A percentile compares a stretch with the other conserved stretches of the same genome.
Evolutionary conservation across 225 moss, liverwort and hornwort species (phyloP).

Genomic region (Antitrichia curtipendula): DNA sequence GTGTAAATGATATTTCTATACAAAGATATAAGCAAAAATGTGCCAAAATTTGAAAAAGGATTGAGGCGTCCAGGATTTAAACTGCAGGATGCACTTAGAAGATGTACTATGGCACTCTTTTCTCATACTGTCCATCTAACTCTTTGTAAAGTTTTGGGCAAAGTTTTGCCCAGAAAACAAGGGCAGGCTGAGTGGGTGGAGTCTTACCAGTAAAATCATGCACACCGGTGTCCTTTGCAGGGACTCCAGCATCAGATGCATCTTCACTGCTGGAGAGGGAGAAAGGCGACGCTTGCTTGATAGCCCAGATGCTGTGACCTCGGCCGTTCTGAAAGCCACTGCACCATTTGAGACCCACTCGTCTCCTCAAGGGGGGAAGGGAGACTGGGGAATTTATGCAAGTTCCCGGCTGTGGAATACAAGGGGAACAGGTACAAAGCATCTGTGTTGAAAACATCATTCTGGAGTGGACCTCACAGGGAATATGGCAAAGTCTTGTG

Average conservation of each 20-base stretch:
- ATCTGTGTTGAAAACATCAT: not conserved
- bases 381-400: not conserved
- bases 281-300: not conserved
- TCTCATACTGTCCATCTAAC: too few relatives aligned
- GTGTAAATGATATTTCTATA: too few relatives aligned
- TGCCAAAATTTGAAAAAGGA: too few relatives aligned
- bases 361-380: not conserved
- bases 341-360: not conserved
- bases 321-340: not conserved
- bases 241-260: not conserved
- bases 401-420: not conserved
- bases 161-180: too few relatives aligned
- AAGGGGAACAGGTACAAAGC: rapidly evolving
- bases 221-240: not conserved
- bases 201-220: not conserved
- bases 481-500: not conserved
- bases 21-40: too few relatives aligned
- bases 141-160: too few relatives aligned
- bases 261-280: not conserved
- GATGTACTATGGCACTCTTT: too few relatives aligned
- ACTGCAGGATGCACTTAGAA: too few relatives aligned
- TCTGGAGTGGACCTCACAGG: not conserved
- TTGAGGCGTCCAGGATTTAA: too few relatives aligned
- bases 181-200: too few relatives aligned
- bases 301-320: not conserved